Percentiles rank a stretch among this genome's conserved stretches.
These are phyloP conservation scores for Bipolaris bicolor DNA, from an alignment of 2,329 filamentous ascomycete genomes.

Conservation along the genomic window DNA sequence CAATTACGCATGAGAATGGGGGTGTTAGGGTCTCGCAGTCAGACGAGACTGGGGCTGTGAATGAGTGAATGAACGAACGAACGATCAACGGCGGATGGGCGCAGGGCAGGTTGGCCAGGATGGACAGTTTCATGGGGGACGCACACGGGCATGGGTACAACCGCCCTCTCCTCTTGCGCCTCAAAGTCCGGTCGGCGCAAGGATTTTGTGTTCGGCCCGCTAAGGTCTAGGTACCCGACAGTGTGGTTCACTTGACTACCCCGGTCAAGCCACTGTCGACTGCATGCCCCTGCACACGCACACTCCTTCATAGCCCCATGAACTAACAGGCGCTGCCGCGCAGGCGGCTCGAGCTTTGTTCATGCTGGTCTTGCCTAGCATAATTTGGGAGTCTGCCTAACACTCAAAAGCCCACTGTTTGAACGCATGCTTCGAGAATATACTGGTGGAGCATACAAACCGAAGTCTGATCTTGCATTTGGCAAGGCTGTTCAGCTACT, in stretches of 20 bases:
- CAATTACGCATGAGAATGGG: slow-evolving; percentile 18
- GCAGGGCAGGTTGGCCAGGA: slow-evolving; percentile 13
- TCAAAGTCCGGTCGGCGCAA: slow-evolving; percentile 35
- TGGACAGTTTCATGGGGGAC: slow-evolving; percentile 16
- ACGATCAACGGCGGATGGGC: slow-evolving; percentile 24
- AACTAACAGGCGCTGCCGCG: slow-evolving; percentile 48
- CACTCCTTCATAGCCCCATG: slow-evolving; percentile 34
- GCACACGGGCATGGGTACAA: slow-evolving; percentile 24
- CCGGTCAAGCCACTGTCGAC: slow-evolving; percentile 30
- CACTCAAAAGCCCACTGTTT: slow-evolving; percentile 40
- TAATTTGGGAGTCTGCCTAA: slow-evolving; percentile 49
- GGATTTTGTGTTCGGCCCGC: slow-evolving; percentile 42
- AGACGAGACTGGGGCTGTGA: slow-evolving; percentile 14
- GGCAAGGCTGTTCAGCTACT: slow-evolving; percentile 29
- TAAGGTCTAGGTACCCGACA: slow-evolving; percentile 39
- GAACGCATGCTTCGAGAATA: slow-evolving; percentile 35
- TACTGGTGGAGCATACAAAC: slow-evolving; percentile 45
- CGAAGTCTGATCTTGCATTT: slow-evolving; percentile 30
- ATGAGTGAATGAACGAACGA: slow-evolving; percentile 22
- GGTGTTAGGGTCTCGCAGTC: slow-evolving; percentile 32
- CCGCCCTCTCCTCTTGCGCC: slow-evolving; percentile 35
- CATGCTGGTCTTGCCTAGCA: slow-evolving; percentile 36
- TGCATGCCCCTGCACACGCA: slow-evolving; percentile 13
- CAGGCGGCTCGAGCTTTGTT: slow-evolving; percentile 40
- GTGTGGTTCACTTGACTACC: slow-evolving; percentile 29